Percentiles rank a stretch among this genome's conserved stretches.
phyloP scores from a whole-genome alignment of 2,329 filamentous ascomycete species.

The Zelopaecilomyces penicillatus region DNA sequence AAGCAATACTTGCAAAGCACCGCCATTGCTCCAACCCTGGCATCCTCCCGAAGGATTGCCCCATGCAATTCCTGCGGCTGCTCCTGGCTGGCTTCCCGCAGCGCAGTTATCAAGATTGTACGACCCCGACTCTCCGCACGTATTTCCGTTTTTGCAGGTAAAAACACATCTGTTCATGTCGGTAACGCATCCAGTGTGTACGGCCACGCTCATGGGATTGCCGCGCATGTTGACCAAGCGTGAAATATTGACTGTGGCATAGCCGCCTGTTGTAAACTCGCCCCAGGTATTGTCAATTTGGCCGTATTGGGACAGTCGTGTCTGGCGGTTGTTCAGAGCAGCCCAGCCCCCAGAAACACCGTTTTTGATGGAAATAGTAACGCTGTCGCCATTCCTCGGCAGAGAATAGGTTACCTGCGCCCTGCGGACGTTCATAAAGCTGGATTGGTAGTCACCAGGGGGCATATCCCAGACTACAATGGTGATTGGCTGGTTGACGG shows the following conservation, averaged over 20 bases:
- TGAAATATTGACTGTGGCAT: conserved; percentile 33
- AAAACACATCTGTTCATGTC: conserved; percentile 35
- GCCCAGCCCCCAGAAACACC: conserved; percentile 32
- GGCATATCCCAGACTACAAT: conserved; percentile 20
- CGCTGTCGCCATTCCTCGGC: conserved; percentile 20
- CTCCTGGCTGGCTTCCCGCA: conserved; percentile 15
- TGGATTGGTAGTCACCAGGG: conserved; percentile 14
- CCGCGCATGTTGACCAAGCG: conserved; percentile 35
- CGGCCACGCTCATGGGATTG: conserved; percentile 23
- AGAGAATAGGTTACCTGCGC: conserved; percentile 31
- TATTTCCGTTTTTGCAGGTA: conserved; percentile 26
- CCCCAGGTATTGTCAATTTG: conserved; percentile 36
- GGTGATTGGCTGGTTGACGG: conserved; percentile 13
- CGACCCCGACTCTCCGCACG: conserved; percentile 24
- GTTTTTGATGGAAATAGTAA: conserved; percentile 29
- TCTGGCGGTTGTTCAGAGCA: conserved; percentile 22
- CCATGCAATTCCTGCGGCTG: conserved; percentile 14
- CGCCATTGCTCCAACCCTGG: conserved; percentile 19
- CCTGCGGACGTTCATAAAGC: conserved; percentile 19
- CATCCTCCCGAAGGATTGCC: conserved; percentile 22
- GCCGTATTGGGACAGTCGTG: conserved; percentile 21
- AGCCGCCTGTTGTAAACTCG: conserved; percentile 31
- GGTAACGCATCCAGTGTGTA: conserved; percentile 30
- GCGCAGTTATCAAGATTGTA: conserved; percentile 31
- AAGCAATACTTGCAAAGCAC: conserved; percentile 2